Percentiles rank a stretch among this genome's conserved stretches.
These are phyloP conservation scores for Austroboletus niveus DNA, from an alignment of 1,284 basidiomycete species.

Conservation along the genomic window DNA sequence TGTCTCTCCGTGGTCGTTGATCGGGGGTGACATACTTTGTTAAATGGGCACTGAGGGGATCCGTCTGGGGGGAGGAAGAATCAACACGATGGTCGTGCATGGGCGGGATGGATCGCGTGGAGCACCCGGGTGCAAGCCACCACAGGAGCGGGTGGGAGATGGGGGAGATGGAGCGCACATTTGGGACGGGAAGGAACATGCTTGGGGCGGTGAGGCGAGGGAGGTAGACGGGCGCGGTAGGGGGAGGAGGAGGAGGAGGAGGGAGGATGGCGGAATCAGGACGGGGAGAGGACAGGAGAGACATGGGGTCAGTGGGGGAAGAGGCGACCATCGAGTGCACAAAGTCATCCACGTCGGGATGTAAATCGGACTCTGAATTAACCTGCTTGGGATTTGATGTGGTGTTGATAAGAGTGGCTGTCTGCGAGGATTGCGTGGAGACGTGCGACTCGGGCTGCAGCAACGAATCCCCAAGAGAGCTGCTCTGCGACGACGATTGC, in stretches of 20 bases:
- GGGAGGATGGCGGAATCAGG: not conserved
- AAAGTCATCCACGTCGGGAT: not conserved
- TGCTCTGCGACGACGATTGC: not conserved
- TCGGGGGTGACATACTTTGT: slow-evolving; percentile 80
- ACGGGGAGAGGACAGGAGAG: not conserved
- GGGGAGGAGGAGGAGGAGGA: slow-evolving; percentile 18
- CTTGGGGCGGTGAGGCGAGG: slow-evolving; percentile 60
- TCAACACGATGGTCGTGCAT: slow-evolving; percentile 3
- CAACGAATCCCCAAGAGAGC: slow-evolving; percentile 1
- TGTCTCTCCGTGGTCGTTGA: slow-evolving; percentile 66
- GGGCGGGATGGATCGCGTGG: slow-evolving; percentile 6
- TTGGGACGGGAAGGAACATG: slow-evolving; percentile 81
- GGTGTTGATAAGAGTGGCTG: slow-evolving; percentile 20
- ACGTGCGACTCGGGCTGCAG: slow-evolving; percentile 3
- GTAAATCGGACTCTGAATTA: slow-evolving; percentile 14
- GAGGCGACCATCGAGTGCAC: slow-evolving; percentile 12
- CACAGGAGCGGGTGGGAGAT: slow-evolving; percentile 49
- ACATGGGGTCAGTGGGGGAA: slow-evolving; percentile 9
- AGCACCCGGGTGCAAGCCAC: slow-evolving; percentile 51
- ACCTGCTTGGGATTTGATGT: not conserved
- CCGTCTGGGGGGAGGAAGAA: slow-evolving; percentile 58
- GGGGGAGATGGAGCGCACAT: slow-evolving; percentile 53
- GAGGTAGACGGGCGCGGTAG: slow-evolving; percentile 43
- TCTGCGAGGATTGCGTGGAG: not conserved
- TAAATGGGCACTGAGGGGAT: slow-evolving; percentile 73